Percentiles rank a stretch among this genome's conserved stretches.
Evolutionary conservation across 2,329 filamentous ascomycete genomes (phyloP).

Genomic region (Knoxdaviesia capensis): DNA sequence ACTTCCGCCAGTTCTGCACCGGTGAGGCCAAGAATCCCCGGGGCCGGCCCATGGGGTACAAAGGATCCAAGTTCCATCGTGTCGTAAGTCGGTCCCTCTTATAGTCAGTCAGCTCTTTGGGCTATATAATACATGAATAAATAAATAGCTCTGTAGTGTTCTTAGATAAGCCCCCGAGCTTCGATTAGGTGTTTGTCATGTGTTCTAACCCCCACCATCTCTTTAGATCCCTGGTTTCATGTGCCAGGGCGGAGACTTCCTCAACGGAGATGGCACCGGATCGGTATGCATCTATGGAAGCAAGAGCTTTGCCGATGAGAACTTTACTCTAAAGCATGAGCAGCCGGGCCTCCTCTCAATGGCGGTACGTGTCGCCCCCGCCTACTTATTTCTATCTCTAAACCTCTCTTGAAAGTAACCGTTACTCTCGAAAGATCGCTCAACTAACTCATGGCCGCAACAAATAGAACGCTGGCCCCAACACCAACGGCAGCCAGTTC

Average conservation of each 20-base stretch:
- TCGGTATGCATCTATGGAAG: constrained; percentile 75
- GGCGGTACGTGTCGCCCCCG: constrained; percentile 43
- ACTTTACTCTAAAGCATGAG: constrained; percentile 65
- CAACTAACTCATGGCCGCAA: too few relatives aligned
- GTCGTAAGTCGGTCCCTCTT: constrained; percentile 33
- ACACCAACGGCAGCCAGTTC: constrained; percentile 92
- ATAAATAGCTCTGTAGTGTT: neutral
- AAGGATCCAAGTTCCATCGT: constrained; percentile 82
- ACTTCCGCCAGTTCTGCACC: constrained; percentile 93
- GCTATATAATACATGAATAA: constrained; percentile 1
- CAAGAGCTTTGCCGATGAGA: constrained; percentile 75
- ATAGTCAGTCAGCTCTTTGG: neutral
- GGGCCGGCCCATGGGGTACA: constrained; percentile 77
- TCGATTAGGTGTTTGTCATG: too few relatives aligned
- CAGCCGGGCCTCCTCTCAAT: constrained; percentile 69
- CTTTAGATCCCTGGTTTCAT: constrained; percentile 81
- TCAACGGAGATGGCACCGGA: constrained; percentile 83
- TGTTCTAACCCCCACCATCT: neutral
- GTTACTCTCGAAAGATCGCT: too few relatives aligned
- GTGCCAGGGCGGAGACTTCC: constrained; percentile 92
- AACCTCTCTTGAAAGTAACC: neutral
- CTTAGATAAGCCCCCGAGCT: neutral
- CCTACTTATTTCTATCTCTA: neutral
- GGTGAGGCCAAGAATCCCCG: constrained; percentile 68
- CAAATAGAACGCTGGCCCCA: constrained; percentile 62